Evolutionary conservation across 495 filamentous ascomycete species (phyloP), one percentile per base, ranked within the genome.

Genomic region (Daldinia caldariorum): DNA sequence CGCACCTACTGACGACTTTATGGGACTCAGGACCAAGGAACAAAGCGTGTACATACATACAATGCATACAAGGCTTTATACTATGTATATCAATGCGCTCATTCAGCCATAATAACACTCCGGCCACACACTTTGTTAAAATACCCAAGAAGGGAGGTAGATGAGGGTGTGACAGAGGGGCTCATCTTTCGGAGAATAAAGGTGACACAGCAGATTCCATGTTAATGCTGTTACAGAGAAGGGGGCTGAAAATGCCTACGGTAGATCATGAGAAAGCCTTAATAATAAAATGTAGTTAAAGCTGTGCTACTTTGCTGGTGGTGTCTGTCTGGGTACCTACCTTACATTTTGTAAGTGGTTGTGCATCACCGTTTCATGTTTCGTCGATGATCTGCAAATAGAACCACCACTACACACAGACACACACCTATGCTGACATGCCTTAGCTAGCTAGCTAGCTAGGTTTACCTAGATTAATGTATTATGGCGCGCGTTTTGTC

Each of bases 1-100:
- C 67, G 34, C 63, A 60, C 69, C 65, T 51, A 29, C n/a, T 67
- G 47, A 67, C 43, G 62, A 67, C 45, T 67, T 67, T 66, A 73
- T 58, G 63, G 71, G 45, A 64, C 41, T 61, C 31, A 73, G 54
- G 62, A 67, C 71, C 62, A 59, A 26, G 26, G 26, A 26, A 57
- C 53, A 47, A 35, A 57, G 39, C 22, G 5, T 72, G 56, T 72
- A 26, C 3, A 26, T 26, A 26, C 26, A 26, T 26, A 61, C 49
- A 66, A 26, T 26, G 58, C 49, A 66, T 59, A 65, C 35, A 61
- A 45, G 32, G 54, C 34, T 26, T 26, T 26, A 1, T 1, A 1
- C 1, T 26, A 1, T 26, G 3, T 64, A 67, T 43, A 62, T 63
- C 53, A 62, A 65, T 58, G 38, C 26, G 47, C 49, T 39, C 38